Evolutionary conservation across 257 asterid genomes (phyloP).

Genomic region (Fraxinus anomala): DNA sequence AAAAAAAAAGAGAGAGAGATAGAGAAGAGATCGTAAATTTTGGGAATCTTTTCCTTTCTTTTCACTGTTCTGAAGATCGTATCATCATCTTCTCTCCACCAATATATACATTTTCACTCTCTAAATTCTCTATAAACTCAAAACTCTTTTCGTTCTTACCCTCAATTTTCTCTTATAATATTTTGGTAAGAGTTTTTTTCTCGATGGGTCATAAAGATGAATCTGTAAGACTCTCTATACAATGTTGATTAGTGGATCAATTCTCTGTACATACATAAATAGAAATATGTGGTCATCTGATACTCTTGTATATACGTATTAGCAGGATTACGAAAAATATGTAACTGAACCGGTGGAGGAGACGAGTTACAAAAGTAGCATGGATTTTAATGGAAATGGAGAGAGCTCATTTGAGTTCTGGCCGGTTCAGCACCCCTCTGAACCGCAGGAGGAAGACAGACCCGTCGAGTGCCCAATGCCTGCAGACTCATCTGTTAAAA

Average conservation of each 20-base stretch:
- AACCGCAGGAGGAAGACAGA: slow-evolving; percentile 33
- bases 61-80: not conserved
- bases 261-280: too few species aligned
- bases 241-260: too few species aligned
- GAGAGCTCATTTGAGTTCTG: slow-evolving; percentile 28
- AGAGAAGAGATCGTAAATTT: not conserved
- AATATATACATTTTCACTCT: not conserved
- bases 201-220: too few species aligned
- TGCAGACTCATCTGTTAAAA: slow-evolving; percentile 13
- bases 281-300: too few species aligned
- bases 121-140: not conserved
- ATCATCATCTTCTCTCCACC: not conserved
- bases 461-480: slow-evolving; percentile 36
- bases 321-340: too few species aligned
- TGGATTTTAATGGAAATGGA: slow-evolving; percentile 23
- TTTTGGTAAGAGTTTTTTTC: not conserved
- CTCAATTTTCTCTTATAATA: not conserved
- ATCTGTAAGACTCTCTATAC: too few species aligned
- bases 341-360: not conserved
- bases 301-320: too few species aligned
- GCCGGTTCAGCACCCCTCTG: slow-evolving; percentile 35
- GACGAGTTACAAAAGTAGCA: not conserved
- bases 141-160: not conserved
- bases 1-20: too few species aligned
- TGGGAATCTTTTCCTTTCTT: not conserved